These are phyloP conservation scores for Angomonas desouzai DNA, from an alignment of 208 protist genomes.

Conservation along the genomic window DNA sequence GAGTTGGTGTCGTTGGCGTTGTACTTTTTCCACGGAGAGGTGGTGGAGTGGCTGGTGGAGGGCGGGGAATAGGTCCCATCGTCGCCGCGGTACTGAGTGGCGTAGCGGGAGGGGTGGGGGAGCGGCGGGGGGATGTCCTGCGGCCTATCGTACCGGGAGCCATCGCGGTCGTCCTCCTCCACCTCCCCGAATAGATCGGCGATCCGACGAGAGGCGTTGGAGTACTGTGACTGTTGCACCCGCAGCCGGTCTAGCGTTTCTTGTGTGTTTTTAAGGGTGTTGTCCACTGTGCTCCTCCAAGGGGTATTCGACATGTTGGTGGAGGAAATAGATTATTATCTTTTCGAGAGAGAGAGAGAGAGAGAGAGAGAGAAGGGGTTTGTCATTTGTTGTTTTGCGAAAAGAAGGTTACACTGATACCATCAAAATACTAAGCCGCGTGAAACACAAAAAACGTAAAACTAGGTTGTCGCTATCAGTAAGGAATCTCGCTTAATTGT, in stretches of 20 bases:
- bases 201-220: slow-evolving; percentile 2
- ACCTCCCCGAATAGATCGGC: slow-evolving; percentile 5
- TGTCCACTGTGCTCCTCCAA: slow-evolving; percentile 10
- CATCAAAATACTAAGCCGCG: too few relatives aligned
- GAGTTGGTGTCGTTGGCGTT: slow-evolving; percentile 14
- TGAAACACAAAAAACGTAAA: too few relatives aligned
- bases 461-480: too few relatives aligned
- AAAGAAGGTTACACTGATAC: too few relatives aligned
- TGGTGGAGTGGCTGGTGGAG: background rate
- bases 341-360: background rate
- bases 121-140: slow-evolving; percentile 9
- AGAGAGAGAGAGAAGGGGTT: background rate
- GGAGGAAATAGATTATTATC: background rate
- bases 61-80: background rate
- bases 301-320: background rate
- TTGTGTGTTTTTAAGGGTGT: slow-evolving; percentile 8
- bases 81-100: background rate
- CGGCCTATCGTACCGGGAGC: background rate
- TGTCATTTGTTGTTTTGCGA: too few relatives aligned
- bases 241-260: slow-evolving; percentile 5
- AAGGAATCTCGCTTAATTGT: too few relatives aligned
- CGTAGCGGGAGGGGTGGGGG: background rate
- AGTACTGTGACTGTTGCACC: slow-evolving; percentile 1
- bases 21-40: slow-evolving; percentile 5
- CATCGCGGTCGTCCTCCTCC: background rate